Evolutionary conservation across 176 grass and related monocot species (phyloP).

Genomic region (Triticum timopheevii): DNA sequence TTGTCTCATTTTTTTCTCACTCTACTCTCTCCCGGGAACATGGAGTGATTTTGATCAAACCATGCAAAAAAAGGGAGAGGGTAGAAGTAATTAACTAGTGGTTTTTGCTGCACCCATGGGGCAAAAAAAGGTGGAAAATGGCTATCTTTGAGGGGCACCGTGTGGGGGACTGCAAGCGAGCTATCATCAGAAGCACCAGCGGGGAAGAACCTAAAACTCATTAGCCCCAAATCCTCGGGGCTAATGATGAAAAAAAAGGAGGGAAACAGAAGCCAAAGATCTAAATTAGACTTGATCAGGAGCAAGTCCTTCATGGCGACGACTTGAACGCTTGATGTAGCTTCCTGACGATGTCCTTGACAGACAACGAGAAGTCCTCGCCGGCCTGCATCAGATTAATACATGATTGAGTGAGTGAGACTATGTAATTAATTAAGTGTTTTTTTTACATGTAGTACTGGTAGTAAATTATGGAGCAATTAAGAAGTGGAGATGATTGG

Average conservation of each 20-base stretch:
- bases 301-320: constrained; percentile 49
- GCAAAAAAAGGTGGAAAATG: constrained; percentile 73
- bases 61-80: constrained; percentile 51
- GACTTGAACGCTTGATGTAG: constrained; percentile 74
- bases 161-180: constrained; percentile 49
- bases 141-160: constrained; percentile 43
- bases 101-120: constrained; percentile 34
- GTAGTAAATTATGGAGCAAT: constrained; percentile 9
- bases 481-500: neutral
- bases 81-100: constrained; percentile 19
- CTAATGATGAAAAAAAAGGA: constrained; percentile 53
- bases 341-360: constrained; percentile 94
- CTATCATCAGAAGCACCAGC: constrained; percentile 41
- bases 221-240: constrained; percentile 35
- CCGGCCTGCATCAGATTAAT: constrained; percentile 60
- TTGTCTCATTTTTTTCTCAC: constrained; percentile 14
- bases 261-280: constrained; percentile 9
- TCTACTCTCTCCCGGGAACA: constrained; percentile 46
- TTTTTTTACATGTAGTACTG: neutral
- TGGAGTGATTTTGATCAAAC: constrained; percentile 41
- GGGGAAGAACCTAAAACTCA: constrained; percentile 48
- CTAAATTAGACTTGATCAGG: constrained; percentile 44
- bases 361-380: constrained; percentile 72
- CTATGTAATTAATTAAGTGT: neutral
- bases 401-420: neutral